Conservation (phyloP, 345 rosid genomes). For the Corymbia maculata region DNA sequence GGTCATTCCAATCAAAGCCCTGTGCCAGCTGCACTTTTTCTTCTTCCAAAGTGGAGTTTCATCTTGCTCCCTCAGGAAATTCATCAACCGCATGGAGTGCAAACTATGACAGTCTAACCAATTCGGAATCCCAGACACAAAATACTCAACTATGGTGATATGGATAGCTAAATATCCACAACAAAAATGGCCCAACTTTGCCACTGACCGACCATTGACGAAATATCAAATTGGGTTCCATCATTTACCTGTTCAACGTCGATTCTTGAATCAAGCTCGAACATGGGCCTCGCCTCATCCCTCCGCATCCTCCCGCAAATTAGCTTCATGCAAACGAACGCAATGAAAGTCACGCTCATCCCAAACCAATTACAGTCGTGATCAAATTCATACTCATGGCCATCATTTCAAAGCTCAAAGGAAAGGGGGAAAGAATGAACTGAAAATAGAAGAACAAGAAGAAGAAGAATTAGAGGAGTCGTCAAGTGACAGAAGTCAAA, state of each 20-base stretch:
- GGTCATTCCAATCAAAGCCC: not conserved
- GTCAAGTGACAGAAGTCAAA: not conserved
- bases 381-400: slow-evolving; percentile 41
- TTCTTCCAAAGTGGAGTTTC: not conserved
- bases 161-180: too few relatives aligned
- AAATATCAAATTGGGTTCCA: not conserved
- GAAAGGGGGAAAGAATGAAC: not conserved
- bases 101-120: not conserved
- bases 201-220: not conserved
- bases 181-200: too few relatives aligned
- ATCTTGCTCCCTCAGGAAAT: not conserved
- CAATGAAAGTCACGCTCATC: slow-evolving; percentile 50
- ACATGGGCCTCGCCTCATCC: slow-evolving; percentile 24
- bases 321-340: slow-evolving; percentile 48
- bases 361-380: slow-evolving; percentile 56
- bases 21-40: not conserved
- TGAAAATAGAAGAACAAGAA: not conserved
- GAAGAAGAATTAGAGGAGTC: not conserved
- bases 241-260: slow-evolving; percentile 42
- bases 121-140: not conserved
- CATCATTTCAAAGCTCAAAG: slow-evolving; percentile 9
- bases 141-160: too few relatives aligned
- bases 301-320: slow-evolving; percentile 43
- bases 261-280: slow-evolving; percentile 33
- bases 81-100: too few relatives aligned